Evolutionary conservation across 2,329 filamentous ascomycete species (phyloP).

Genomic region (Xylariaceae sp.): DNA sequence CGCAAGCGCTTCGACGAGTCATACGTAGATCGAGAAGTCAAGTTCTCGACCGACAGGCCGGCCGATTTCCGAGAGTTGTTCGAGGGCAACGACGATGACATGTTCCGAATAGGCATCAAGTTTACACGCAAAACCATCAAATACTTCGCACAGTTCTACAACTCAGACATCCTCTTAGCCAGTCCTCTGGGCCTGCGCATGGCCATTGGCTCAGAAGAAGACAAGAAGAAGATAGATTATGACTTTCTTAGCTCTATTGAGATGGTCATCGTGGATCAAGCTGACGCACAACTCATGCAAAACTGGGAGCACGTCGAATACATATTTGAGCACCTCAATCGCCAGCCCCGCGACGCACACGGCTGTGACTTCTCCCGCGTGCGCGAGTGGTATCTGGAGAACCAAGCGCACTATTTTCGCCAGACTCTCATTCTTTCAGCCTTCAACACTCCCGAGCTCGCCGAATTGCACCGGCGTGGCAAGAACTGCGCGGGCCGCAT

Average conservation of each 20-base stretch:
- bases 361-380: constrained; percentile 92
- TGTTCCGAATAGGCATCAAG: constrained; percentile 93
- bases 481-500: constrained; percentile 77
- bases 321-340: constrained; percentile 87
- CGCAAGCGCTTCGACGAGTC: constrained; percentile 85
- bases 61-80: constrained; percentile 88
- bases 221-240: constrained; percentile 64
- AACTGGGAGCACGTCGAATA: constrained; percentile 97
- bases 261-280: constrained; percentile 83
- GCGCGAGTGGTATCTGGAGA: constrained; percentile 88
- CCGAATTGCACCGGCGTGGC: constrained; percentile 74
- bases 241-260: constrained; percentile 96
- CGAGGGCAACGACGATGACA: constrained; percentile 92
- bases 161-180: constrained; percentile 89
- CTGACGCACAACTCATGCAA: constrained; percentile 92
- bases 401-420: constrained; percentile 72
- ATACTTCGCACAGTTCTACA: constrained; percentile 93
- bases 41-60: constrained; percentile 69
- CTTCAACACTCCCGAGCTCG: constrained; percentile 85
- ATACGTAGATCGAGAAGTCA: constrained; percentile 66
- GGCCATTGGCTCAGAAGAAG: constrained; percentile 77
- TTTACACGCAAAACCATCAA: constrained; percentile 96
- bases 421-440: constrained; percentile 80
- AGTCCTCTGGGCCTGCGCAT: constrained; percentile 87
- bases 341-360: constrained; percentile 83